Percentiles rank a stretch among this genome's conserved stretches.
These are phyloP conservation scores for Globisporangium yorkense DNA, from an alignment of 352 stramenopile species.

Conservation along the genomic window DNA sequence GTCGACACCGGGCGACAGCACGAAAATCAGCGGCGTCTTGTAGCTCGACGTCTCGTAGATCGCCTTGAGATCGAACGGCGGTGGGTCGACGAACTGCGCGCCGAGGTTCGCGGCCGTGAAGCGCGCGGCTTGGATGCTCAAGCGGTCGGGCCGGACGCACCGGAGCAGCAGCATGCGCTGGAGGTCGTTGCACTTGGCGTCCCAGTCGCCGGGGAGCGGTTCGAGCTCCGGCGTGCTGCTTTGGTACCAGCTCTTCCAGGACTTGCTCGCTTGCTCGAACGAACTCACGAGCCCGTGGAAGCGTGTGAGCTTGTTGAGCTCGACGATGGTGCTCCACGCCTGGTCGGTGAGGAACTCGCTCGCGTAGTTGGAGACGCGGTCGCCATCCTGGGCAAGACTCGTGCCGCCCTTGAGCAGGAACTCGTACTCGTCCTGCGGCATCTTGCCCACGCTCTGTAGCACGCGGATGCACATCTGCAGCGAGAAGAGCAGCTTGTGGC, in stretches of 20 bases:
- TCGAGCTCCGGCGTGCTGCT: slow-evolving; percentile 88
- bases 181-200: slow-evolving; percentile 91
- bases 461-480: slow-evolving; percentile 93
- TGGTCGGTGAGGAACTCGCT: slow-evolving; percentile 83
- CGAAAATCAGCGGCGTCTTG: slow-evolving; percentile 93
- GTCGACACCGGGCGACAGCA: slow-evolving; percentile 93
- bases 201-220: slow-evolving; percentile 89
- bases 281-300: slow-evolving; percentile 89
- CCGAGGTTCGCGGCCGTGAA: slow-evolving; percentile 92
- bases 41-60: slow-evolving; percentile 87
- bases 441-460: slow-evolving; percentile 87
- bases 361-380: slow-evolving; percentile 76
- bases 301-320: slow-evolving; percentile 86
- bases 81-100: slow-evolving; percentile 90
- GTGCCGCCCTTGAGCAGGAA: slow-evolving; percentile 92
- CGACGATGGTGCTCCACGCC: slow-evolving; percentile 88
- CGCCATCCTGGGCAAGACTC: slow-evolving; percentile 40
- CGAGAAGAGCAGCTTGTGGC: slow-evolving; percentile 95
- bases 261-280: slow-evolving; percentile 85
- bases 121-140: slow-evolving; percentile 88
- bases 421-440: slow-evolving; percentile 91
- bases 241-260: slow-evolving; percentile 82
- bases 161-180: slow-evolving; percentile 93
- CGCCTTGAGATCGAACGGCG: slow-evolving; percentile 88
- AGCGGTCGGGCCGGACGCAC: slow-evolving; percentile 87